A percentile compares a stretch with the other conserved stretches of the same genome.
These are phyloP conservation scores for Sporothrix sp. DNA, from an alignment of 2,329 filamentous ascomycete genomes.

Conservation along the genomic window DNA sequence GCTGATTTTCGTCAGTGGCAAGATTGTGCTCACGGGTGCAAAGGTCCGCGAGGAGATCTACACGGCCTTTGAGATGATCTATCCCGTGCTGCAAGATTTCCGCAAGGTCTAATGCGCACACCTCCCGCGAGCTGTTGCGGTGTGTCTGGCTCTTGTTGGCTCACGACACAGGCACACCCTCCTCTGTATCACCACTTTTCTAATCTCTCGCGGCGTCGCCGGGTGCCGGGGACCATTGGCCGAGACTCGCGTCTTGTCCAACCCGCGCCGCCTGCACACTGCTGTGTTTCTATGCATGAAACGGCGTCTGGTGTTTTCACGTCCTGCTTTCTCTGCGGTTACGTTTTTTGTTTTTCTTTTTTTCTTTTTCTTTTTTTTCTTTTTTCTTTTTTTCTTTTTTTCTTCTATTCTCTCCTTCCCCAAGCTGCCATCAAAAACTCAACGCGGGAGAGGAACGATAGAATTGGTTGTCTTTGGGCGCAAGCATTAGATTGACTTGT, in stretches of 20 bases:
- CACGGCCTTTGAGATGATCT: conserved; percentile 94
- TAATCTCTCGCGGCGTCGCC: too few species aligned
- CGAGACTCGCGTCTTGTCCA: too few species aligned
- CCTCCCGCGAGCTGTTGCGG: conserved; percentile 21
- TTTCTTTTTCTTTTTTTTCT: not conserved
- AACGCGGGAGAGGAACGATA: not conserved
- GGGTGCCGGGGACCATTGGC: too few species aligned
- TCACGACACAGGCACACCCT: too few species aligned
- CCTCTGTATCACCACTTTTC: conserved; percentile 14
- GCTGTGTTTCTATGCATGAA: conserved; percentile 3
- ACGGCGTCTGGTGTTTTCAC: not conserved
- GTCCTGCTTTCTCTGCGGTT: not conserved
- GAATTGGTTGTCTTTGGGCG: conserved; percentile 8
- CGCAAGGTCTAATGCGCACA: conserved; percentile 4
- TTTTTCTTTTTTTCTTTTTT: not conserved
- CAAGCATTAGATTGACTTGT: conserved; percentile 10
- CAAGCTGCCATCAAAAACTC: not conserved
- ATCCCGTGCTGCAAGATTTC: conserved; percentile 66
- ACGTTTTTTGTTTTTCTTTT: not conserved
- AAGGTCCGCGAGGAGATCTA: conserved; percentile 99
- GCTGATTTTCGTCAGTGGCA: conserved; percentile 94
- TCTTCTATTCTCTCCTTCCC: not conserved
- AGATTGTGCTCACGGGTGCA: conserved; percentile 94
- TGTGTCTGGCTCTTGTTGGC: not conserved
- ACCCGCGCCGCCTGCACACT: not conserved